Percentiles rank a stretch among this genome's conserved stretches.
phyloP scores from a whole-genome alignment of 192 early-diverging fungal species.

The Cetraspora pellucida region DNA sequence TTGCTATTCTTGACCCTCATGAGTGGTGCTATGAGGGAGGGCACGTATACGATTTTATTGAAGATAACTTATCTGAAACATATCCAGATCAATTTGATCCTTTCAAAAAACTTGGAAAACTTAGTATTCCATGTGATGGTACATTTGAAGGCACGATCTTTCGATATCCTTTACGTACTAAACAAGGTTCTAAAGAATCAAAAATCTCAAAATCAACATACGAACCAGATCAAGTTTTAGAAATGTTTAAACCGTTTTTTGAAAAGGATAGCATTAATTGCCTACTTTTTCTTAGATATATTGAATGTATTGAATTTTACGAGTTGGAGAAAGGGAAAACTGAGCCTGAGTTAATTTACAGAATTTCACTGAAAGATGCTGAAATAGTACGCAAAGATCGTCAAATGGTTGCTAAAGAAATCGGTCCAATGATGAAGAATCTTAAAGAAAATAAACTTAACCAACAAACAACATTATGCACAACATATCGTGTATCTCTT shows the following conservation, averaged over 20 bases:
- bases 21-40: constrained; percentile 36
- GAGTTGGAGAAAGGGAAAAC: constrained; percentile 27
- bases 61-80: neutral
- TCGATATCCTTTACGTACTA: constrained; percentile 47
- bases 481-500: constrained; percentile 9
- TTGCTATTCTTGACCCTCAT: constrained; percentile 47
- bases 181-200: constrained; percentile 19
- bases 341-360: constrained; percentile 22
- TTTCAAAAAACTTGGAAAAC: neutral
- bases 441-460: neutral
- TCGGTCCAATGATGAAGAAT: constrained; percentile 17
- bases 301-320: constrained; percentile 41
- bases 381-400: constrained; percentile 28
- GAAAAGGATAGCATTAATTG: constrained; percentile 36
- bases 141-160: constrained; percentile 43
- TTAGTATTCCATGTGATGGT: constrained; percentile 13
- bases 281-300: constrained; percentile 40
- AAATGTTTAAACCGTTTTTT: constrained; percentile 38
- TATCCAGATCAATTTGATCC: constrained; percentile 39
- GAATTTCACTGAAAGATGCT: constrained; percentile 37
- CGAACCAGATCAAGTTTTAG: constrained; percentile 29
- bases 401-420: neutral
- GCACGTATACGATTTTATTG: constrained; percentile 30
- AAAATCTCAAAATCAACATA: constrained; percentile 36
- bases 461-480: neutral